Evolutionary conservation across 129 eudicot genomes (phyloP).

Genomic region (sunflower (Helianthus annuus)): DNA sequence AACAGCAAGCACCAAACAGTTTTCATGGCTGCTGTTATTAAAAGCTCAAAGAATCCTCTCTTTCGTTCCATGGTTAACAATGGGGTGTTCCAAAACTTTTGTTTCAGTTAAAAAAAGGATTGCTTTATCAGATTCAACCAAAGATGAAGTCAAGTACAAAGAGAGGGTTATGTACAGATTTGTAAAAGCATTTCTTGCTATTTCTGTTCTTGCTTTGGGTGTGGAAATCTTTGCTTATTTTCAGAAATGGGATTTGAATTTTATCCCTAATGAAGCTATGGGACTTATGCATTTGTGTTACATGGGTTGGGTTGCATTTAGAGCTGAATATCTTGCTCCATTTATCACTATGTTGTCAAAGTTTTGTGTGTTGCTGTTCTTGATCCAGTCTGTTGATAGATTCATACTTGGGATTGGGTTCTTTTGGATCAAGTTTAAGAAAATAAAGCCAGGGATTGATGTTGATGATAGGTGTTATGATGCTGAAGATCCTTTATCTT

Average conservation of each 20-base stretch:
- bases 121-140: constrained; percentile 3
- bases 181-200: not conserved
- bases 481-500: not conserved
- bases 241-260: not conserved
- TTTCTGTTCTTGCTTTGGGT: not conserved
- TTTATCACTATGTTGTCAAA: not conserved
- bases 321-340: constrained; percentile 3
- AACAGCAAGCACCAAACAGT: constrained; percentile 61
- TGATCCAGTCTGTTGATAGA: not conserved
- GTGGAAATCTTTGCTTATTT: not conserved
- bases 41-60: constrained; percentile 54
- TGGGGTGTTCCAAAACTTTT: not conserved
- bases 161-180: not conserved
- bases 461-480: not conserved
- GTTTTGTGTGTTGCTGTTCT: not conserved
- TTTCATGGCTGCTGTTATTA: constrained; percentile 58
- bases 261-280: constrained; percentile 1
- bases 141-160: constrained; percentile 4
- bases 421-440: constrained; percentile 3
- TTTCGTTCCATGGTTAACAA: constrained; percentile 24
- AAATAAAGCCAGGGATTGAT: not conserved
- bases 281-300: not conserved
- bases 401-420: not conserved
- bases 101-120: not conserved
- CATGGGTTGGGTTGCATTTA: not conserved